Conservation (phyloP, 1,284 basidiomycete genomes). For the Grifola frondosa region DNA sequence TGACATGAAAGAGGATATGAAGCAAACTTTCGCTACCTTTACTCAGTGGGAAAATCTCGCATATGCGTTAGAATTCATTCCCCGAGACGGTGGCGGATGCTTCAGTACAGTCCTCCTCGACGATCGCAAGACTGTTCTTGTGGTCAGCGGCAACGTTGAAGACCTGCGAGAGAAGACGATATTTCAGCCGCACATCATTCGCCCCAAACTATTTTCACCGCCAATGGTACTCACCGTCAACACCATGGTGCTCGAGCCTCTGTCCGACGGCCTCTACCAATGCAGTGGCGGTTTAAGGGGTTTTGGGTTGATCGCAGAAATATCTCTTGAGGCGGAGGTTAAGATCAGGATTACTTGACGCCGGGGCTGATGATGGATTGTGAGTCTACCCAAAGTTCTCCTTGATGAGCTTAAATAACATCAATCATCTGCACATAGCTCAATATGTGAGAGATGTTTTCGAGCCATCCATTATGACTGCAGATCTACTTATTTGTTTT, state of each 20-base stretch:
- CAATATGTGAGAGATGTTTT: no score
- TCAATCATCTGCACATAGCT: no score
- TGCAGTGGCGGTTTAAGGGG: constrained; percentile 14
- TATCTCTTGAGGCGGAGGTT: neutral
- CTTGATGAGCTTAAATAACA: no score
- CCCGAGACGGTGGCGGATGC: neutral
- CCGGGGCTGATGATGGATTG: no score
- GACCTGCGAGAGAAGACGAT: constrained; percentile 4
- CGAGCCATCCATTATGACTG: no score
- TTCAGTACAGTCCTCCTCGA: constrained; percentile 14
- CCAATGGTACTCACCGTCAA: constrained; percentile 13
- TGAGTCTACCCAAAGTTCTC: no score
- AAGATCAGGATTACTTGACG: constrained; percentile 4
- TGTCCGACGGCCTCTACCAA: neutral
- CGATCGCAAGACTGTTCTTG: constrained; percentile 12
- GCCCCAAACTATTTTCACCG: constrained; percentile 15
- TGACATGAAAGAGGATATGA: neutral
- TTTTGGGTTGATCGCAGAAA: constrained; percentile 13
- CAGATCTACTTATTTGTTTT: no score
- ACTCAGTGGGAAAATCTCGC: constrained; percentile 8
- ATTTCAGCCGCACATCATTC: constrained; percentile 14
- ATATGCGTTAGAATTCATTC: constrained; percentile 10
- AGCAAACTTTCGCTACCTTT: neutral
- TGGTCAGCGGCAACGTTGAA: constrained; percentile 12
- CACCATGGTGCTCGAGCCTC: constrained; percentile 11